phyloP scores from a whole-genome alignment of 257 asterid genomes.

The Haberlea rhodopensis region DNA sequence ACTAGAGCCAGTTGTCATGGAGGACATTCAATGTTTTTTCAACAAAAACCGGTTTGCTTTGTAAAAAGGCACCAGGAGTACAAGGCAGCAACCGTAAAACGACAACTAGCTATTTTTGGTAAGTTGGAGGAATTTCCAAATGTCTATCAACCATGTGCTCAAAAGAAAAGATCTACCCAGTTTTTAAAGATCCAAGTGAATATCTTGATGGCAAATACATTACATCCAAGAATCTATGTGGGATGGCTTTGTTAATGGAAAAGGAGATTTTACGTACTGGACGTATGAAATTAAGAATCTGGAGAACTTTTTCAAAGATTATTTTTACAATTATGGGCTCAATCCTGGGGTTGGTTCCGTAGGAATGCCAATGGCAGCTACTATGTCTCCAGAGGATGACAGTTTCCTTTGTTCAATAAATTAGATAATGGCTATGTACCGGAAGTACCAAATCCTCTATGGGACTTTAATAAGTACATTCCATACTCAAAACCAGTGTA shows the following conservation, averaged over 20 bases:
- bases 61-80: too few relatives aligned
- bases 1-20: too few relatives aligned
- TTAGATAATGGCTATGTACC: slow-evolving; percentile 58
- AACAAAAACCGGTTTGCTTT: too few relatives aligned
- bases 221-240: slow-evolving; percentile 90
- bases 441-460: slow-evolving; percentile 87
- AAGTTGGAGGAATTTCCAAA: too few relatives aligned
- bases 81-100: too few relatives aligned
- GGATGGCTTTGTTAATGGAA: slow-evolving; percentile 98
- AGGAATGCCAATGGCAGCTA: slow-evolving; percentile 97
- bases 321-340: slow-evolving; percentile 72
- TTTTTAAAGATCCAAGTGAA: slow-evolving; percentile 63
- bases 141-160: too few relatives aligned
- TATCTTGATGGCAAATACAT: slow-evolving; percentile 90
- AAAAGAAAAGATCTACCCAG: slow-evolving; percentile 21
- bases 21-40: too few relatives aligned
- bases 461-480: slow-evolving; percentile 87
- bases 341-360: slow-evolving; percentile 99
- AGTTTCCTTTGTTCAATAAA: slow-evolving; percentile 67
- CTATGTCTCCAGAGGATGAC: slow-evolving; percentile 90
- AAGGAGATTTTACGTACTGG: slow-evolving; percentile 85
- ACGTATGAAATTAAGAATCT: slow-evolving; percentile 94
- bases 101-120: too few relatives aligned
- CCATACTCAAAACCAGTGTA: slow-evolving; percentile 97
- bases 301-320: slow-evolving; percentile 80